Percentiles rank a stretch among this genome's conserved stretches.
Evolutionary conservation across 73 alveolate genomes (phyloP).

Genomic region (Tetrahymena malaccensis): DNA sequence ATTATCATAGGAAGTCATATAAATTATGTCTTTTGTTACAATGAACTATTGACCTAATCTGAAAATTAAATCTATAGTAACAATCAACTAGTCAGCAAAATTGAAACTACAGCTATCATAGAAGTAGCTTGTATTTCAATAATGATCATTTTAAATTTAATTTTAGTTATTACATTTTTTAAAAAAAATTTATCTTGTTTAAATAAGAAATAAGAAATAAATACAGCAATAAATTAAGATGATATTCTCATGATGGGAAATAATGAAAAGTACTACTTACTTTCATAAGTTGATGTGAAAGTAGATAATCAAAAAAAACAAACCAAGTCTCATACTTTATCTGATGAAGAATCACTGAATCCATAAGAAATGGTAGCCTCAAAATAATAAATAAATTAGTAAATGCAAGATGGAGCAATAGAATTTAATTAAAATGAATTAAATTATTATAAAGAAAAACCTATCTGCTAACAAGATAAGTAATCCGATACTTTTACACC

Average conservation of each 20-base stretch:
- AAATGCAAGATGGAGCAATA: neutral
- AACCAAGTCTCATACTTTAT: neutral
- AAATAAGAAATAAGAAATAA: neutral
- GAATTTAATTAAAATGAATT: neutral
- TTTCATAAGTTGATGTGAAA: neutral
- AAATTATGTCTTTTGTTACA: neutral
- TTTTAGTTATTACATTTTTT: neutral
- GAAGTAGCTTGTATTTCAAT: neutral
- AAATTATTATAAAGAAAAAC: neutral
- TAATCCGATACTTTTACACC: neutral
- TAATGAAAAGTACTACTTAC: neutral
- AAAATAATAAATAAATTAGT: neutral
- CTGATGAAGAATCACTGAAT: neutral
- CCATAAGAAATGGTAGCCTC: neutral
- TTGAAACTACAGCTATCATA: neutral
- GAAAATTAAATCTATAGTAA: neutral
- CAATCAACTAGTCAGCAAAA: neutral
- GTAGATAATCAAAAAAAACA: neutral
- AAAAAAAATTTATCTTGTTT: neutral
- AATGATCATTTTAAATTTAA: neutral
- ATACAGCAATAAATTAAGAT: neutral
- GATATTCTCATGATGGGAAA: neutral
- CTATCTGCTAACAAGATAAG: neutral
- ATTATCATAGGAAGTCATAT: neutral
- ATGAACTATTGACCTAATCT: neutral